Evolutionary conservation across 2,329 filamentous ascomycete species (phyloP), one percentile per base, ranked within the genome.

Genomic region (Xylariaceae sp.): DNA sequence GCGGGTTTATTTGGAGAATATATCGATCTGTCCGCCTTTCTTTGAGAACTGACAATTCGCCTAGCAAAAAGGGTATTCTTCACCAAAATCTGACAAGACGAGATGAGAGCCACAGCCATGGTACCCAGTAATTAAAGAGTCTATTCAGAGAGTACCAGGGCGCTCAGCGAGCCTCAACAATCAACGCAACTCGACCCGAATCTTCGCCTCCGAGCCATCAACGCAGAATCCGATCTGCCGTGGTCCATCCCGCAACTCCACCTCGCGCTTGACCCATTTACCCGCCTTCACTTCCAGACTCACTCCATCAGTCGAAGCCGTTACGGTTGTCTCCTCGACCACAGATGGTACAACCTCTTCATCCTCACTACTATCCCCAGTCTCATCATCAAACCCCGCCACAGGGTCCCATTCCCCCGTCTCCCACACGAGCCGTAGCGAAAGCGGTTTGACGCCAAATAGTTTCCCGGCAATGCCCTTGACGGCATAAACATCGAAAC

Each of bases 331-430:
- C 34, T 48, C 46, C 41, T 58, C 68, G 4, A 64, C 69, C 40
- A 71, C 68, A 27, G 66, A 61, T 9, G 19, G 19, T 19, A 19
- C 19, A 19, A 70, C 73, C 4, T 77, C 75, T 32, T 80, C 76
- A 5, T 80, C 78, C 32, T 80, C 79, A 45, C 77, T 79, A 61
- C 75, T 77, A 45, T 75, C 75, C 58, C 76, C 77, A 62, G 82
- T 82, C 32, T 79, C 78, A 3, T 81, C 78, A 58, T 84, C 78
- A 62, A 83, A 81, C 57, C 80, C 78, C 6, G 80, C 80, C 0
- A 90, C 84, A 0, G 89, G 89, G 69, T 96, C 90, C 83, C 87
- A 89, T 70, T 96, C 91, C 26, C 89, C 89, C 6, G 91, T 96
- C 73, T 96, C 90, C 87, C 89, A 95, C 0, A 94, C 74, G 47